These are phyloP conservation scores for Yamadazyma trypodendri DNA, from an alignment of 1,139 yeast genomes.

Conservation along the genomic window DNA sequence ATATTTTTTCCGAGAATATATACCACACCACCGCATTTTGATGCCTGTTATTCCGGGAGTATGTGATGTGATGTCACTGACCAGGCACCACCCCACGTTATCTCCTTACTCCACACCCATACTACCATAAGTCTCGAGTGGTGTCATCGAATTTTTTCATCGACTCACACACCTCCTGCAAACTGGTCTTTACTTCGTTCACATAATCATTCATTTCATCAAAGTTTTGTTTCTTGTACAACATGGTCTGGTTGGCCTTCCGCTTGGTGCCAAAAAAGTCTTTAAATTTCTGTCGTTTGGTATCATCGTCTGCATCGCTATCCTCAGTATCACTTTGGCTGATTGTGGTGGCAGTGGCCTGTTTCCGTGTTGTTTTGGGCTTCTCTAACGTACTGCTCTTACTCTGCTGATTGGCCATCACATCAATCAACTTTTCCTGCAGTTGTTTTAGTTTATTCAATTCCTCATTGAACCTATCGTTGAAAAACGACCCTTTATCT, in stretches of 20 bases:
- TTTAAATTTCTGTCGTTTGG: slow-evolving; percentile 15
- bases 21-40: background rate
- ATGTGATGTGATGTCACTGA: background rate
- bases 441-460: slow-evolving; percentile 54
- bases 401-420: slow-evolving; percentile 47
- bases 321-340: slow-evolving; percentile 6
- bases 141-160: slow-evolving; percentile 45
- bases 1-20: background rate
- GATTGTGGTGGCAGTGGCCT: background rate
- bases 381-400: slow-evolving; percentile 24
- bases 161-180: slow-evolving; percentile 35
- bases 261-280: slow-evolving; percentile 20
- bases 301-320: slow-evolving; percentile 12
- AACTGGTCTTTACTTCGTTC: slow-evolving; percentile 31
- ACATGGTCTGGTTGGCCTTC: slow-evolving; percentile 12
- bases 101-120: background rate
- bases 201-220: slow-evolving; percentile 40
- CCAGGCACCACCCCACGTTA: slow-evolving; percentile 1
- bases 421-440: slow-evolving; percentile 59
- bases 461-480: slow-evolving; percentile 56
- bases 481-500: slow-evolving; percentile 59
- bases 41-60: background rate
- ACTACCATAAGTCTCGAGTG: slow-evolving; percentile 37
- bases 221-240: slow-evolving; percentile 34
- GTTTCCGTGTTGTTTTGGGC: slow-evolving; percentile 6